These are phyloP conservation scores for Oryza longistaminata DNA, from an alignment of 176 grass and related monocot species.

Conservation along the genomic window DNA sequence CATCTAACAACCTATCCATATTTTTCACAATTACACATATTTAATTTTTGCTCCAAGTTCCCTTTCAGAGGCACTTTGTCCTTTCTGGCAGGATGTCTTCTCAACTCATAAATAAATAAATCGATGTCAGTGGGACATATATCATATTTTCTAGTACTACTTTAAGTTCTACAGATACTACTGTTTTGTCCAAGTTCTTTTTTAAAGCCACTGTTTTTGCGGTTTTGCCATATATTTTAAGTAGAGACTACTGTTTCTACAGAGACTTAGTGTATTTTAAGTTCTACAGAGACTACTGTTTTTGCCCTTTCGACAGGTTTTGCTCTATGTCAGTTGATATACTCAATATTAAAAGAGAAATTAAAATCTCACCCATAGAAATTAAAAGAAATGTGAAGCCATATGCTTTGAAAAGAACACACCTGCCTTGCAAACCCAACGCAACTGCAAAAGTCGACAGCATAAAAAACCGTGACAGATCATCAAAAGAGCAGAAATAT, in stretches of 20 bases:
- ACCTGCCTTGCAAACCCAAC: background rate
- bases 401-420: background rate
- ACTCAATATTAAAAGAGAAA: background rate
- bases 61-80: background rate
- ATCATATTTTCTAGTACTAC: background rate
- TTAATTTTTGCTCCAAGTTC: background rate
- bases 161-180: background rate
- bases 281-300: background rate
- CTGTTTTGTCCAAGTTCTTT: background rate
- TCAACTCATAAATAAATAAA: background rate
- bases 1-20: background rate
- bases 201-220: background rate
- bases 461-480: background rate
- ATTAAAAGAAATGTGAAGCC: background rate
- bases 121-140: background rate
- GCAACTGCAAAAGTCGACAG: background rate
- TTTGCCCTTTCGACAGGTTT: background rate
- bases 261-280: background rate
- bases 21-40: background rate
- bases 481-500: conserved; percentile 1
- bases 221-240: too few relatives aligned
- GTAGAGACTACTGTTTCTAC: too few relatives aligned
- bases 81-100: background rate
- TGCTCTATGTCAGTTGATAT: conserved; percentile 4
- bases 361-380: background rate